Evolutionary conservation across 2,329 filamentous ascomycete species (phyloP).

Genomic region (Fusarium sp.): DNA sequence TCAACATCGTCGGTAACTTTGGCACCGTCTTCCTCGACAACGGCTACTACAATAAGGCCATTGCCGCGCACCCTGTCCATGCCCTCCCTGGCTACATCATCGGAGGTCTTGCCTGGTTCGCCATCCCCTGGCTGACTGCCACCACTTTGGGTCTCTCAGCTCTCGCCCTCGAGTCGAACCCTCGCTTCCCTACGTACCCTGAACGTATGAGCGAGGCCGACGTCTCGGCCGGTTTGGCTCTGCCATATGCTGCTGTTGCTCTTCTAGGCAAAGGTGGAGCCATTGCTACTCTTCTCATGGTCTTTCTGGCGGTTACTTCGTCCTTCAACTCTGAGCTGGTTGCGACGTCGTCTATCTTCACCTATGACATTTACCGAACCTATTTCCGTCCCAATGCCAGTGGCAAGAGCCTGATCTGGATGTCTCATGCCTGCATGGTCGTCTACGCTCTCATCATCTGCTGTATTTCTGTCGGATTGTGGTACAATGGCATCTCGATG

Average conservation of each 20-base stretch:
- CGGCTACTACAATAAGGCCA: constrained; percentile 96
- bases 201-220: constrained; percentile 79
- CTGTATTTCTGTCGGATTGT: constrained; percentile 79
- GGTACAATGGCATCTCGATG: constrained; percentile 82
- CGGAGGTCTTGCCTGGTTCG: constrained; percentile 89
- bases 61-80: constrained; percentile 85
- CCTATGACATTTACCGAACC: constrained; percentile 89
- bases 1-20: constrained; percentile 87
- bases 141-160: constrained; percentile 89
- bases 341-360: constrained; percentile 86
- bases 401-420: constrained; percentile 81
- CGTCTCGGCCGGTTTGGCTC: constrained; percentile 82
- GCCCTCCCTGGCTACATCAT: constrained; percentile 91
- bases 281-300: constrained; percentile 79
- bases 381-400: constrained; percentile 84
- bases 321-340: constrained; percentile 87
- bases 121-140: constrained; percentile 90
- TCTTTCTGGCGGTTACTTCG: constrained; percentile 92
- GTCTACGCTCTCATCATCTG: constrained; percentile 81
- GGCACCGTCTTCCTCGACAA: constrained; percentile 88
- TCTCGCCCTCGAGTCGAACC: constrained; percentile 80
- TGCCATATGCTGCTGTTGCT: constrained; percentile 86
- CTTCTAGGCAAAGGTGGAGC: constrained; percentile 86
- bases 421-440: constrained; percentile 79
- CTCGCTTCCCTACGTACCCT: constrained; percentile 78